Base-by-base conservation (phyloP, 2,329 filamentous ascomycete species). In the Helotiales sp. region DNA sequence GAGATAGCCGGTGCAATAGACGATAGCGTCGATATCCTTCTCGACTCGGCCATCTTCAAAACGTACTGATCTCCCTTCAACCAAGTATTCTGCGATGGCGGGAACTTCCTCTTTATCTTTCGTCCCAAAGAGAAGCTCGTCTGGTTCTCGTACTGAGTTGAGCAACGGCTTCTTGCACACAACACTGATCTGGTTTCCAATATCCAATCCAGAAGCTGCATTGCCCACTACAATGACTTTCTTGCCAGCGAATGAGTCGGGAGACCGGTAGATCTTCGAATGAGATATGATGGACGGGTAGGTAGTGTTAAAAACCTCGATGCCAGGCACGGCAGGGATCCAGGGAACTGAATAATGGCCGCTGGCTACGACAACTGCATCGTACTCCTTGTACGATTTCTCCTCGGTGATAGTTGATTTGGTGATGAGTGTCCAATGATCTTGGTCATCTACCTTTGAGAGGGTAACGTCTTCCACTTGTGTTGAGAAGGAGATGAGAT, bases 1-100 rank as follows among this genome's bases (percentile, higher is more conserved):
- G 56, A 96, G 83, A 68, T 96, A 98, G 0, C 93, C 93, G 0
- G 93, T 97, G 71, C 90, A 93, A 73, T 93, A 97, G 27, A 98
- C 71, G 5, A 97, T 76, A 1, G 84, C 82, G 67, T 97, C 93
- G 55, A 98, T 74, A 31, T 86, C 76, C 2, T 75, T 75, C 68
- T 91, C 89, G 9, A 87, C 69, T 0, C 77, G 78, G 2, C 88
- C 88, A 66, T 91, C 80, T 38, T 79, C 77, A 62, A 96, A 90
- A 30, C 81, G 77, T 1, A 95, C 80, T 2, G 81, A 85, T 61
- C 84, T 80, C 52, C 81, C 75, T 3, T 79, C 73, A 0, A 77
- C 69, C 12, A 79, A 73, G 63, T 79, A 89, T 69, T 74, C 84
- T 7, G 79, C 78, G 57, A 91, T 90, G 61, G 81, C 76, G 6